phyloP scores from a whole-genome alignment of 768 basidiomycete genomes.

The Postia placenta region DNA sequence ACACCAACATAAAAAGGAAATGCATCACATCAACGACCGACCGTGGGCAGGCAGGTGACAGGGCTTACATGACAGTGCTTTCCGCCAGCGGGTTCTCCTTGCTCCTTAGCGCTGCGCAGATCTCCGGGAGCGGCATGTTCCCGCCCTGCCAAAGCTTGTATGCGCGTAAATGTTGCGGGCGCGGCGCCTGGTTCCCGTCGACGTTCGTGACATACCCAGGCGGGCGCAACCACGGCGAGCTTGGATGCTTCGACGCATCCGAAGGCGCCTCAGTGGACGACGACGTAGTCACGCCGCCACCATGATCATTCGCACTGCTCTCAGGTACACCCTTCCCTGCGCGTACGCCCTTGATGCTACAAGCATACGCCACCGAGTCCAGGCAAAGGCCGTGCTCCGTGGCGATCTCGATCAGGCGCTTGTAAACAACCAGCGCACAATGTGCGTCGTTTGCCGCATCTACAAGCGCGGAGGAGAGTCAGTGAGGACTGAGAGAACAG shows the following conservation, averaged over 20 bases:
- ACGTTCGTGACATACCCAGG: not conserved
- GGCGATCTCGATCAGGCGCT: slow-evolving; percentile 29
- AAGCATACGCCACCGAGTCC: slow-evolving; percentile 18
- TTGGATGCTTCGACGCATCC: not conserved
- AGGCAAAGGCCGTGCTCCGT: slow-evolving; percentile 14
- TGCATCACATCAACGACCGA: not conserved
- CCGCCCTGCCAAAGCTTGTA: slow-evolving; percentile 39
- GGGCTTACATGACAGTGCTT: slow-evolving; percentile 42
- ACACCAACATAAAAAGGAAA: too few relatives aligned
- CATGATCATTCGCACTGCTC: not conserved
- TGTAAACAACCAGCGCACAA: slow-evolving; percentile 39
- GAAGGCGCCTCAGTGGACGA: not conserved
- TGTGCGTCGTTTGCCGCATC: slow-evolving; percentile 51
- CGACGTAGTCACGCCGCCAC: not conserved
- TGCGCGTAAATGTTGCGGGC: slow-evolving; percentile 33
- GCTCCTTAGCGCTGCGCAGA: slow-evolving; percentile 32
- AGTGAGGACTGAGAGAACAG: not conserved
- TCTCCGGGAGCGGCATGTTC: slow-evolving; percentile 29
- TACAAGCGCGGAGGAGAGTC: slow-evolving; percentile 9
- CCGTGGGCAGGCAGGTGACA: too few relatives aligned
- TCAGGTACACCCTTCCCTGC: not conserved
- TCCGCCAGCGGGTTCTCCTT: slow-evolving; percentile 36
- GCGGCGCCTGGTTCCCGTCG: not conserved
- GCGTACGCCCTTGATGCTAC: slow-evolving; percentile 20
- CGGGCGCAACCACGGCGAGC: not conserved